Conservation (phyloP, 75 land plant species). For the Adiantum capillusveneris region DNA sequence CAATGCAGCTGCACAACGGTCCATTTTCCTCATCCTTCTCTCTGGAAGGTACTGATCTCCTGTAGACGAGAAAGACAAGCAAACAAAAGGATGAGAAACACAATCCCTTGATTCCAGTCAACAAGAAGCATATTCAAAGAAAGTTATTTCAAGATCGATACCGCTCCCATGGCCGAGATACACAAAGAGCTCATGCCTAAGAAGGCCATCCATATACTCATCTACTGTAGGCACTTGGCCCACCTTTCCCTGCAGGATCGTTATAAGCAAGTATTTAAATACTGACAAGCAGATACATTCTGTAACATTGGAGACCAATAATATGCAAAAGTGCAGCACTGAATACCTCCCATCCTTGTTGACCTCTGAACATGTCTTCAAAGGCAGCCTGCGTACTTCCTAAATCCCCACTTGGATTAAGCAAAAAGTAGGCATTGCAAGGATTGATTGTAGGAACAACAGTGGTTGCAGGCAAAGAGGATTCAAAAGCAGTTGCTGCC, state of each 20-base stretch:
- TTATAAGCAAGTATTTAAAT: too few relatives aligned
- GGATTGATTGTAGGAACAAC: constrained; percentile 57
- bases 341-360: constrained; percentile 60
- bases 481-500: background rate
- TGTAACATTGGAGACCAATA: background rate
- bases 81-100: background rate
- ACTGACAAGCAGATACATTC: background rate
- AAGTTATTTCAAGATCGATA: constrained; percentile 20
- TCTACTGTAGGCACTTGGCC: constrained; percentile 64
- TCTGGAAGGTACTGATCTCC: constrained; percentile 73
- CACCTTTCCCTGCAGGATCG: constrained; percentile 52
- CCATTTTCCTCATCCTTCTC: constrained; percentile 48
- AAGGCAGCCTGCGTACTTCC: constrained; percentile 62
- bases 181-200: constrained; percentile 68
- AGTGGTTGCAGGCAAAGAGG: background rate
- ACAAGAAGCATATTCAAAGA: constrained; percentile 2
- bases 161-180: constrained; percentile 99
- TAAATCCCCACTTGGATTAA: constrained; percentile 93
- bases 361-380: constrained; percentile 82
- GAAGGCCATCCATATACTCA: constrained; percentile 58
- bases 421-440: constrained; percentile 59
- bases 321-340: background rate
- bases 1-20: constrained; percentile 72
- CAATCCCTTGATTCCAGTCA: too few relatives aligned
- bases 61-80: constrained; percentile 9